A percentile compares a stretch with the other conserved stretches of the same genome.
Conservation (phyloP, 306 rosid genomes). For the Acacia acuminata region DNA sequence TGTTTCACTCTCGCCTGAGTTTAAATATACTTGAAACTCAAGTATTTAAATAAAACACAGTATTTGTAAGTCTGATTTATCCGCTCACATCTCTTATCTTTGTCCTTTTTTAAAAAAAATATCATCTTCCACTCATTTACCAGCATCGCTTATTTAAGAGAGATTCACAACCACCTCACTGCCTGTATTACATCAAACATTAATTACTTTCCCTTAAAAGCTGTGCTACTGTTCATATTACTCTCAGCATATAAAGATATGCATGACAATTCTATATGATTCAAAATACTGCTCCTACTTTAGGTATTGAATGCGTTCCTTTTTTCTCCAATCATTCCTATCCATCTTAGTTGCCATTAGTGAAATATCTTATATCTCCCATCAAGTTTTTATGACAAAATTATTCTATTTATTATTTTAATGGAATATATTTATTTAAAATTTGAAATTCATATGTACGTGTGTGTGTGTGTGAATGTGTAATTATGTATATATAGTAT, state of each 20-base stretch:
- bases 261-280: not conserved
- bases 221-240: not conserved
- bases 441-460: no score
- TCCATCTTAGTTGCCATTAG: not conserved
- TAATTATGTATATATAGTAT: no score
- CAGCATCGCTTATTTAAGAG: not conserved
- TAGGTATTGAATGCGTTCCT: not conserved
- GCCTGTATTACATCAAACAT: not conserved
- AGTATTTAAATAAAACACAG: not conserved
- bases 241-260: not conserved
- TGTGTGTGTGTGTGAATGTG: no score
- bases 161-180: not conserved
- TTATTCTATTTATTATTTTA: no score
- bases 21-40: not conserved
- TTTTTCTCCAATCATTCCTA: not conserved
- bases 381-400: no score
- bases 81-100: not conserved
- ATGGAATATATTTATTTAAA: no score
- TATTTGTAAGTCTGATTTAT: not conserved
- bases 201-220: not conserved
- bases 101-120: no score
- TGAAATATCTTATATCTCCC: no score
- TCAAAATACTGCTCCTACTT: no score
- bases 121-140: not conserved
- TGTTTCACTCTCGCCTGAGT: not conserved